phyloP scores from a whole-genome alignment of 208 protist genomes.

The Trypanosoma theileri region DNA sequence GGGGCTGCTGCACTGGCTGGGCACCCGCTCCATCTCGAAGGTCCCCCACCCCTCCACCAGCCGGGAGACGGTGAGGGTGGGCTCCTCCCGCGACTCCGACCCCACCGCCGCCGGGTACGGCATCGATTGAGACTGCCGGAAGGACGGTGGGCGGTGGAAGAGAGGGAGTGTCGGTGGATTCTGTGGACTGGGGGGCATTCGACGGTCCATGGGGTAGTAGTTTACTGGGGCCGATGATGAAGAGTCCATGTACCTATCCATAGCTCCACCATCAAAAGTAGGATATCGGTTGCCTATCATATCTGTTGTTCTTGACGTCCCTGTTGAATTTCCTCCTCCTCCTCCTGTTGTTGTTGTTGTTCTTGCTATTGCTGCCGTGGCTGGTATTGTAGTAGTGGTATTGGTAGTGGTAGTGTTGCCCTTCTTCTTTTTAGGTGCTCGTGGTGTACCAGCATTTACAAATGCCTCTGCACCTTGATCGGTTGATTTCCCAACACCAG shows the following conservation, averaged over 20 bases:
- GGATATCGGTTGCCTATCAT: not conserved
- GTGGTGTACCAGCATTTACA: not conserved
- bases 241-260: not conserved
- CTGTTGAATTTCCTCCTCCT: not conserved
- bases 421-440: not conserved
- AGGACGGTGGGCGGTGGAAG: not conserved
- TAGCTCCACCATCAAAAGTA: not conserved
- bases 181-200: not conserved
- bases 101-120: too few species aligned
- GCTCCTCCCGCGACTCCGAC: not conserved
- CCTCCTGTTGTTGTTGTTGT: slow-evolving; percentile 1
- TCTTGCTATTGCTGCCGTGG: too few species aligned
- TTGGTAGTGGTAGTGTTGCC: not conserved
- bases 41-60: slow-evolving; percentile 5
- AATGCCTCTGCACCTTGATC: not conserved
- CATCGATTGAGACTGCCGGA: too few species aligned
- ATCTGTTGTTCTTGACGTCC: slow-evolving; percentile 8
- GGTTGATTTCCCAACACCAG: not conserved
- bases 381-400: too few species aligned
- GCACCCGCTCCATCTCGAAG: not conserved
- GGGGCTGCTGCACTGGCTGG: slow-evolving; percentile 2
- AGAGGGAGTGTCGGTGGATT: not conserved
- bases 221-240: not conserved
- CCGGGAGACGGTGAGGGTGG: not conserved
- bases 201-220: slow-evolving; percentile 5